Evolutionary conservation across 305 asterid species (phyloP), one percentile per base, ranked within the genome.

Genomic region (Galium porrigens): DNA sequence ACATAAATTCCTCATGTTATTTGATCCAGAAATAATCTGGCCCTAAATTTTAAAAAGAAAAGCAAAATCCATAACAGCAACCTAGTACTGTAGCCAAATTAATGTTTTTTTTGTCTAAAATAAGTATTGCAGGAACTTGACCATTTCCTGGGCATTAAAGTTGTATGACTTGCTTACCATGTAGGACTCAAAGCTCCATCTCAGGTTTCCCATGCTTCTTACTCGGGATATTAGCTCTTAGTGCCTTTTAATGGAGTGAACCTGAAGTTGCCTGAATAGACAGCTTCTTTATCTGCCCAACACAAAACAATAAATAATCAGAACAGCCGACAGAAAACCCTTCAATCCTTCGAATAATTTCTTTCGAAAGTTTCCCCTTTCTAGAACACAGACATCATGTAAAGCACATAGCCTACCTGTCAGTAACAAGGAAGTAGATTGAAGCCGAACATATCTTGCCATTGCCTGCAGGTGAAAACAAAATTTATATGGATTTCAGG

Each of bases 241-340:
- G 30, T 49, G 46, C 73, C 82, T 70, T 76, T 84, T 63, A 89
- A 77, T n/a, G 82, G 60, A 5, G 94, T 74, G 82, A 89, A 89
- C 78, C 64, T 74, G 79, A 89, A 89, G 86, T 89, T 85, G 66
- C 95, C 97, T 0, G 94, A 77, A 34, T 80, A 73, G 44, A 89
- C 74, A 60, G 92, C 85, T 68, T 89, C 89, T 77, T 82, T 85
- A 74, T 87, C 95, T 87, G 75, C 73, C 66, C 53, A 73, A 46
- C 11, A 64, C 58, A 53, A 73, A 58, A 11, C 48, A 34, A 68
- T 33, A 58, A 49, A 69, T 6, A 44, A 12, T n/a, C 51, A 70
- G 18, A 36, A 59, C 48, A 34, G 64, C 64, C 39, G 18, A 9
- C 18, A 10, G 9, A 36, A 30, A 32, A 14, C 15, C 37, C 3